phyloP scores from a whole-genome alignment of 2,329 filamentous ascomycete genomes.

The Colletotrichum trifolii region DNA sequence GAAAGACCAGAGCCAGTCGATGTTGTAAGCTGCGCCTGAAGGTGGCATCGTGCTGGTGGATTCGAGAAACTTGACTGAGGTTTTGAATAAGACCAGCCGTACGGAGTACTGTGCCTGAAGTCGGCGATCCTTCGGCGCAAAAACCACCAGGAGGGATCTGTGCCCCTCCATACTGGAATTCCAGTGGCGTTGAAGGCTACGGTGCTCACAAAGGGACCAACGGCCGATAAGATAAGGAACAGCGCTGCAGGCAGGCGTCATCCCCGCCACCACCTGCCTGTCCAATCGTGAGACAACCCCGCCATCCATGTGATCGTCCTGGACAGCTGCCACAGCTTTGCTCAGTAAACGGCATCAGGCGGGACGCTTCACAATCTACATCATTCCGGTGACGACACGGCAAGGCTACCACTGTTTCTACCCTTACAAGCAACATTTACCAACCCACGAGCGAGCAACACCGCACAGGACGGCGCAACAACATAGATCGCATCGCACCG shows the following conservation, averaged over 20 bases:
- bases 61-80: no score
- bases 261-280: conserved; percentile 33
- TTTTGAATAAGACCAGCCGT: no score
- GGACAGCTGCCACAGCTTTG: conserved; percentile 36
- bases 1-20: no score
- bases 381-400: conserved; percentile 21
- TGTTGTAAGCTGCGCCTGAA: no score
- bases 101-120: no score
- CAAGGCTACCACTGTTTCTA: conserved; percentile 1
- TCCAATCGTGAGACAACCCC: conserved; percentile 39
- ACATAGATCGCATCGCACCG: not conserved
- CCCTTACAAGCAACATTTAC: conserved; percentile 7
- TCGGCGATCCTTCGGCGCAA: no score
- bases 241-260: conserved; percentile 9
- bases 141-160: no score
- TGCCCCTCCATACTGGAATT: no score
- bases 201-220: no score
- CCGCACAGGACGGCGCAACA: not conserved
- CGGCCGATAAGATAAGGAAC: conserved; percentile 37
- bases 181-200: no score
- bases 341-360: conserved; percentile 35
- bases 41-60: no score
- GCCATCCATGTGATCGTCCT: conserved; percentile 39
- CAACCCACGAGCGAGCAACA: not conserved
- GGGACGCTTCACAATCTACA: conserved; percentile 29